phyloP scores from a whole-genome alignment of 1,284 basidiomycete species.

The Fomitopsis palustris region DNA sequence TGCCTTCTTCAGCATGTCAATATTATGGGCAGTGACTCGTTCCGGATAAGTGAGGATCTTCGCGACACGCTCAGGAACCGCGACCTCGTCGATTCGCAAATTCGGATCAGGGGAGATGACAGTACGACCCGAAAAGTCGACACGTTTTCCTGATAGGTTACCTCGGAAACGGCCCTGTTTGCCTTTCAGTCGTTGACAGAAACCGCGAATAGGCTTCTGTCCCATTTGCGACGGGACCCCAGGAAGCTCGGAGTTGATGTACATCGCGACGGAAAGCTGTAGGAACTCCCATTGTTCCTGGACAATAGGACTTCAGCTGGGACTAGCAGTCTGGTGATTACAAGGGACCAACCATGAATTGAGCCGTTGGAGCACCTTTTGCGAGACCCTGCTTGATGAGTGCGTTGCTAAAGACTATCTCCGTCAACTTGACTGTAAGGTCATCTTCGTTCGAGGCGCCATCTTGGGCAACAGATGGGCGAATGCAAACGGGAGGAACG shows the following conservation, averaged over 20 bases:
- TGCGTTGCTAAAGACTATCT: slow-evolving; percentile 95
- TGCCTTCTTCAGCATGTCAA: slow-evolving; percentile 74
- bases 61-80: slow-evolving; percentile 94
- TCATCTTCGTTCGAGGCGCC: slow-evolving; percentile 98
- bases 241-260: slow-evolving; percentile 97
- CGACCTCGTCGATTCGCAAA: slow-evolving; percentile 95
- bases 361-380: slow-evolving; percentile 85
- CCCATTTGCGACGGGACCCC: slow-evolving; percentile 84
- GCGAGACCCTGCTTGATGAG: slow-evolving; percentile 89
- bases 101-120: slow-evolving; percentile 99
- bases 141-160: slow-evolving; percentile 97
- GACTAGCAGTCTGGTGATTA: slow-evolving; percentile 1
- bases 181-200: slow-evolving; percentile 97
- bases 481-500: slow-evolving; percentile 96
- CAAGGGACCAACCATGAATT: slow-evolving; percentile 71
- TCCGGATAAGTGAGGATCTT: slow-evolving; percentile 97
- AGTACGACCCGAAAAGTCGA: slow-evolving; percentile 97
- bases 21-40: slow-evolving; percentile 91
- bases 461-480: slow-evolving; percentile 96
- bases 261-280: slow-evolving; percentile 93
- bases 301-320: slow-evolving; percentile 9
- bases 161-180: slow-evolving; percentile 99
- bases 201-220: slow-evolving; percentile 92
- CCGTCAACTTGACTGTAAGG: slow-evolving; percentile 94
- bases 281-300: slow-evolving; percentile 99